A percentile compares a stretch with the other conserved stretches of the same genome.
Conservation (phyloP, 2,329 filamentous ascomycete species). For the Colletotrichum sp. region DNA sequence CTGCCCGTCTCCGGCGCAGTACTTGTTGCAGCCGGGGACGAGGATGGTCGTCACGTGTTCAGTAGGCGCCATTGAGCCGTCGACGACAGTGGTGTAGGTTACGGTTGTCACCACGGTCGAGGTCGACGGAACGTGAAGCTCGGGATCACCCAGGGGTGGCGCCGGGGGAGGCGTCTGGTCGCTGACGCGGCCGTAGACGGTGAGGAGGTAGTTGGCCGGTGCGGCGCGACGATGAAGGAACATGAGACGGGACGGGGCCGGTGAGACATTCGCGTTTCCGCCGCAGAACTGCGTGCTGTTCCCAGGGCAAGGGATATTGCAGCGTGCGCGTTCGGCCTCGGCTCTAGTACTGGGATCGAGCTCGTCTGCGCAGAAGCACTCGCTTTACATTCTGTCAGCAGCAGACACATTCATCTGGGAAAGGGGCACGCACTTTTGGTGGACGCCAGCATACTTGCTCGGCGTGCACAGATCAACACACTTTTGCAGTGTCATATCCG, state of each 20-base stretch:
- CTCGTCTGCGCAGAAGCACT: slow-evolving; percentile 50
- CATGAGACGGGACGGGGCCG: not conserved
- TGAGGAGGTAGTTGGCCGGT: slow-evolving; percentile 39
- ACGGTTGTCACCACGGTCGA: slow-evolving; percentile 25
- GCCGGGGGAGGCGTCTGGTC: slow-evolving; percentile 30
- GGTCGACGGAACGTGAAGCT: slow-evolving; percentile 28
- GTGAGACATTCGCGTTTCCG: slow-evolving; percentile 30
- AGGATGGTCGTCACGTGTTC: slow-evolving; percentile 36
- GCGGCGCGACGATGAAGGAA: slow-evolving; percentile 29
- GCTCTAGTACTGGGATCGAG: slow-evolving; percentile 46
- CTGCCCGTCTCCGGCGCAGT: slow-evolving; percentile 20
- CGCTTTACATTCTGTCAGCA: not conserved
- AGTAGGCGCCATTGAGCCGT: slow-evolving; percentile 34
- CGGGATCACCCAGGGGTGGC: slow-evolving; percentile 35
- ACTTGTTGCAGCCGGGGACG: slow-evolving; percentile 25
- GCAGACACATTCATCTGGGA: no score
- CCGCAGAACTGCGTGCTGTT: slow-evolving; percentile 46
- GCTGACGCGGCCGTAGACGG: slow-evolving; percentile 45
- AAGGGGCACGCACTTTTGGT: slow-evolving; percentile 27
- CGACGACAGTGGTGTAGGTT: slow-evolving; percentile 38
- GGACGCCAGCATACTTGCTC: slow-evolving; percentile 43
- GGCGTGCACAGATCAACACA: slow-evolving; percentile 43
- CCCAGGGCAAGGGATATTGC: slow-evolving; percentile 47
- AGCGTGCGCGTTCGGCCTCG: slow-evolving; percentile 32
- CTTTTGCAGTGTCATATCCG: slow-evolving; percentile 42